Percentiles rank a stretch among this genome's conserved stretches.
Conservation (phyloP, 176 grass and related monocot species). For the Oryza officinalis region DNA sequence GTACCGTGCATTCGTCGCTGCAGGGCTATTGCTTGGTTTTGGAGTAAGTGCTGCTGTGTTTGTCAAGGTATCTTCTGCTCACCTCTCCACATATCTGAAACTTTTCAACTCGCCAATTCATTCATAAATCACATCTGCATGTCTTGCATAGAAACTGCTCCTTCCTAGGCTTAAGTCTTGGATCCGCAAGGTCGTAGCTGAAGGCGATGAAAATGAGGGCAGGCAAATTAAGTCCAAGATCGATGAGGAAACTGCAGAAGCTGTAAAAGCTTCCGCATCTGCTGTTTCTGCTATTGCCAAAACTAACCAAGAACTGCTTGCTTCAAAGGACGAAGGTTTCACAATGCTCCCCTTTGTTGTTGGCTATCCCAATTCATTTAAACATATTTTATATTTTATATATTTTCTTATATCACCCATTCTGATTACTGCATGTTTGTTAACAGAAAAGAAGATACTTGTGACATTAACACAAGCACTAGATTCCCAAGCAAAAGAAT, state of each 20-base stretch:
- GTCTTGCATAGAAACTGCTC: slow-evolving; percentile 63
- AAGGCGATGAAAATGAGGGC: slow-evolving; percentile 51
- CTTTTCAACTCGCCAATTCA: background rate
- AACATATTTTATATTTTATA: background rate
- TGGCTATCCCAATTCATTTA: background rate
- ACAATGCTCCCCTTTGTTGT: background rate
- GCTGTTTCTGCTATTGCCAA: slow-evolving; percentile 71
- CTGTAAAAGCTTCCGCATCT: slow-evolving; percentile 63
- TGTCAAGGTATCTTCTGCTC: slow-evolving; percentile 56
- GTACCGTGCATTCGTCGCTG: slow-evolving; percentile 71
- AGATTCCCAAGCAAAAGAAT: slow-evolving; percentile 84
- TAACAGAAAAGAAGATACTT: slow-evolving; percentile 82
- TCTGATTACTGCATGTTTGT: slow-evolving; percentile 3
- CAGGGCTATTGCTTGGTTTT: slow-evolving; percentile 67
- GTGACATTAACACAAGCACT: slow-evolving; percentile 71
- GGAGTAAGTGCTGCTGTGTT: slow-evolving; percentile 69
- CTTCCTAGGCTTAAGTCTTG: slow-evolving; percentile 81
- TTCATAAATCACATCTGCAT: background rate
- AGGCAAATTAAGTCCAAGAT: slow-evolving; percentile 36
- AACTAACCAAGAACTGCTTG: slow-evolving; percentile 73
- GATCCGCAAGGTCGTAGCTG: slow-evolving; percentile 68
- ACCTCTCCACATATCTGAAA: background rate
- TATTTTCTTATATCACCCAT: background rate
- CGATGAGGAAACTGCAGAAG: slow-evolving; percentile 68
- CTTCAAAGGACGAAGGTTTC: slow-evolving; percentile 79